Percentiles rank a stretch among this genome's conserved stretches.
Evolutionary conservation across 2,329 filamentous ascomycete genomes (phyloP).

Genomic region (Fusarium pseudonygamai): DNA sequence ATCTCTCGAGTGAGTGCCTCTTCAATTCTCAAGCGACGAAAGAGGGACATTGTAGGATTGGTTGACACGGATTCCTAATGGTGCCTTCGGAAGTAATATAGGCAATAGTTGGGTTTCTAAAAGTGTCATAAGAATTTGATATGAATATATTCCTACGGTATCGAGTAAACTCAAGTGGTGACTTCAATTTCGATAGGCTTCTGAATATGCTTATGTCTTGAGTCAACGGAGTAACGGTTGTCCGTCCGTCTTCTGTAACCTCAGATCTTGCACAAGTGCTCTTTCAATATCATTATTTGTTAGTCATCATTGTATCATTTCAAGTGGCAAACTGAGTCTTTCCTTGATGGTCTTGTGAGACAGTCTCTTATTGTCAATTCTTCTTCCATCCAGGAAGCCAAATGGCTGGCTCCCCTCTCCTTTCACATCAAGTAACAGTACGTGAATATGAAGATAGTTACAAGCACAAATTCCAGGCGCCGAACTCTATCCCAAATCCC

Average conservation of each 20-base stretch:
- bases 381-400: constrained; percentile 33
- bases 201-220: background rate
- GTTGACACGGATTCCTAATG: no score
- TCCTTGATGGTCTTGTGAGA: constrained; percentile 1
- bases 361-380: constrained; percentile 15
- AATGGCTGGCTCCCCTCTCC: constrained; percentile 6
- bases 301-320: background rate
- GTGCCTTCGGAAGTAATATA: background rate
- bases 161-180: background rate
- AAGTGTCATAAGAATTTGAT: background rate
- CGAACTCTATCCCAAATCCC: constrained; percentile 15
- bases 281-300: background rate
- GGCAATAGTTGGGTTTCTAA: background rate
- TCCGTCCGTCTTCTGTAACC: background rate
- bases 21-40: no score
- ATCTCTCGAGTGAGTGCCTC: background rate
- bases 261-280: background rate
- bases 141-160: background rate
- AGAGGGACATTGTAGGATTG: background rate
- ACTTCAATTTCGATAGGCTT: background rate
- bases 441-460: constrained; percentile 39
- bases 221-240: no score
- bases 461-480: constrained; percentile 34
- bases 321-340: background rate
- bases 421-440: constrained; percentile 21